Evolutionary conservation across 805 yeast species (phyloP), one percentile per base, ranked within the genome.

Genomic region (Wickerhamiella spandovensis): DNA sequence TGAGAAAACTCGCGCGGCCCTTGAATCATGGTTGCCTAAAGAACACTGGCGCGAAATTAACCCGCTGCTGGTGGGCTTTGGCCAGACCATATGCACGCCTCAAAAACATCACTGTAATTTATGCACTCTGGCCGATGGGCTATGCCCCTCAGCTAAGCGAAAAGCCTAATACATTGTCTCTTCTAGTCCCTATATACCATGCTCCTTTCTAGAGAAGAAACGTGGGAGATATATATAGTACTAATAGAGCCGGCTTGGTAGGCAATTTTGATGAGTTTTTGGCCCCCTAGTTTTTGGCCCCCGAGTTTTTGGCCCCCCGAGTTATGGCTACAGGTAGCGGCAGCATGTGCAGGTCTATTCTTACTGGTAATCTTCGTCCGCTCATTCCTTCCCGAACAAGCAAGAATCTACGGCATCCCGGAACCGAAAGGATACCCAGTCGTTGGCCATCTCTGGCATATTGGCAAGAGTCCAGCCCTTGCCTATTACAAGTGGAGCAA

Each of bases 11-110:
- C 66, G 97, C 21, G 59, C 69, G 25, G 79, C 73, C 43, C 66
- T 89, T 41, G 84, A 89, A 61, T 64, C 68, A 22, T 84, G 95
- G 92, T 66, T 89, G 10, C 89, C 94, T 0, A 65, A 61, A 44
- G 78, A 78, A 32, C 72, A 77, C 44, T 89, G 97, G 97, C 70
- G 72, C 10, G 95, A 85, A 51, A 79, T 90, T 41, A 89, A 89
- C 62, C 95, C 95, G 1, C 64, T 83, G 9, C 65, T 90, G 6
- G 97, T 89, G 8, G 97, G 97, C 3, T 89, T 88, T 70, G 97
- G 97, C 12, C 97, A 89, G 64, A 80, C 82, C 0, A 74, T 89
- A 2, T 89, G 97, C 62, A 74, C 79, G 9, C 84, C 95, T 0
- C 72, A 81, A 49, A 79, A 80, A 4, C 63, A 74, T 12, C 66